Evolutionary conservation across 202 grass and related monocot genomes (phyloP), one percentile per base, ranked within the genome.

Genomic region (Schoenoplectus triqueter): DNA sequence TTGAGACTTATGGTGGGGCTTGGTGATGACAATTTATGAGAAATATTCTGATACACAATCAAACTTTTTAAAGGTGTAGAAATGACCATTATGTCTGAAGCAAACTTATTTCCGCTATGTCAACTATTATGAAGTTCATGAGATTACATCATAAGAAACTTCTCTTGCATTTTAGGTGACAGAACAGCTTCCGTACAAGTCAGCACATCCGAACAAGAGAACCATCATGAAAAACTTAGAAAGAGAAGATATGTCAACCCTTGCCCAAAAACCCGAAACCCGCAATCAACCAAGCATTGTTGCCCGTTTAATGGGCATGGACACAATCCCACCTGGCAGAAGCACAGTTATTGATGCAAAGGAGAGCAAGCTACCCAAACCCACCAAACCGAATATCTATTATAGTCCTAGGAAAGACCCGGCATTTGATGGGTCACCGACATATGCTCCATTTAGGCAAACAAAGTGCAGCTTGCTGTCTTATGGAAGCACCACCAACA

Each of bases 241-340:
- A 5, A 73, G 80, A 84, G 81, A 84, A 48, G 81, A 81, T 61
- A 87, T 79, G 55, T 83, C 81, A 68, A 69, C 54, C n/a, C 47
- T 75, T 17, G 9, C 21, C 5, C 66, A 46, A 63, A 59, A 50
- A 75, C 52, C 57, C 59, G 82, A 86, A 48, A 81, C 64, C 17
- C 75, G 61, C 10, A 83, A 81, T 72, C 75, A 85, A 80, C 89
- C 91, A 3, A 89, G 84, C 71, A 85, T 95, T n/a, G 86, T 94
- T 68, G 93, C 88, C 75, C 89, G 90, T 18, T 89, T 98, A 63
- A 98, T 98, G 91, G 92, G 95, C 85, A 87, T 98, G 57, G 91
- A 95, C 65, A n/a, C 84, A 7, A 70, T 78, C 17, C 82, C 84
- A 41, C n/a, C 65, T 40, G 78, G 74, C 55, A 2, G 44, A 18